Base-by-base conservation (phyloP, 2,329 filamentous ascomycete species). In the Trichoderma polysporum region DNA sequence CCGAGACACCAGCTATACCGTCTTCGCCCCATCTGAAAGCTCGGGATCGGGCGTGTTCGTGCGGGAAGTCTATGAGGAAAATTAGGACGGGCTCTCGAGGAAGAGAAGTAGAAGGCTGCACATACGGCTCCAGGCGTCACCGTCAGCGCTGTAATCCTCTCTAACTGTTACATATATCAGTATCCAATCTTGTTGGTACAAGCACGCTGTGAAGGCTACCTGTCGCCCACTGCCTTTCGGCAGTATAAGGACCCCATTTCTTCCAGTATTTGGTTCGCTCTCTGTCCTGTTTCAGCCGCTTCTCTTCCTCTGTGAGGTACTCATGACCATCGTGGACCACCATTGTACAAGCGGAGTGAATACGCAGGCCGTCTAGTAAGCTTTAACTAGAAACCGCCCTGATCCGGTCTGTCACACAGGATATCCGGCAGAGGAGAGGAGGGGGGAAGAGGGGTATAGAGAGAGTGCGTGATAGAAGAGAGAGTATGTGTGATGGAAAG, bases 21-120 rank as follows among this genome's bases (percentile, higher is more conserved):
- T 98, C 94, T 77, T 98, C 94, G 69, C 94, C 94, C 94, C 94
- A 98, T 74, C 94, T 88, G 78, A 94, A 98, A 69, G 93, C 88
- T 79, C 94, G 88, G 68, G 91, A 94, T 73, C 93, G 88, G 64
- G 95, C 91, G 79, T 97, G 90, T 69, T 97, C 93, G 80, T 98
- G 93, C 31, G 93, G 91, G 78, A 98, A 98, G 82, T 97, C 92
- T 96, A 65, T 35, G 8, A 60, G 33, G 33, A 56, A 49, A 13
- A 7, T 68, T 37, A 68, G 67, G 7, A 4, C 31, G 19, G 22
- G 57, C 4, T 52, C 29, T 13, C 4, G 22, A 10, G 15, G 2
- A 29, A 7, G 6, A 15, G 29, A 17, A 27, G 27, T 9, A 33
- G 25, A 22, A 19, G 4, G 33, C 3, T 37, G 27, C 60, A 88